Base-by-base conservation (phyloP, 129 eudicot species). In the Tanacetum coccineum region DNA sequence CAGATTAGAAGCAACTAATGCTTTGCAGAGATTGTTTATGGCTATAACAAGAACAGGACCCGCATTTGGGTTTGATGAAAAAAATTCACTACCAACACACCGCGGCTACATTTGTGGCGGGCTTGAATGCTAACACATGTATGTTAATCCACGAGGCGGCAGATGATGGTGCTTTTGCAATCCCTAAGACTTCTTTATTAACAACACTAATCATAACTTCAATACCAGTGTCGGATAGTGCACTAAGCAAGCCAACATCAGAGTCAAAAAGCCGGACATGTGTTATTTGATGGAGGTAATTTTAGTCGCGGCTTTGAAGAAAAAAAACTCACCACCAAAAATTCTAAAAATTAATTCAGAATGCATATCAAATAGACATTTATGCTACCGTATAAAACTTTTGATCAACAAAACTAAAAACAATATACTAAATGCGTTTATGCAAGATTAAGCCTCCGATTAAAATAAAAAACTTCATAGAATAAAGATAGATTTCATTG, bases 131-230 rank as follows among this genome's bases (percentile, higher is more conserved):
- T 20, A 85, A 85, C 18, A 87, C 87, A 62, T 84, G 87, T 25
- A 77, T 72, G 66, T 84, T 84, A 49, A 88, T 45, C 96, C 96
- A 88, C 5, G 73, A 62, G 5, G 96, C 96, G 11, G 96, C 96
- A 13, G 48, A 28, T 21, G 96, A 79, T 9, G 96, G 80, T 25
- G 81, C 70, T 62, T 76, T 78, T 10, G 87, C 96, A 10, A 85
- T 82, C 14, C 64, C 74, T 9, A 81, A 64, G 64, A 88, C 74
- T 71, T 88, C 96, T 6, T 71, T 70, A 3, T 85, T 88, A 1
- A 85, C 64, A 22, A 83, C 89, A 50, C 83, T 53, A 51, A 85
- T 78, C 76, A 87, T 84, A 60, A 87, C 95, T 72, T 87, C 86
- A n/a, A 84, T 82, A 51, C 87, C 81, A 0, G 87, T 80, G 86